These are phyloP conservation scores for Chrysochromulina parva DNA, from an alignment of 78 protist species.

Conservation along the genomic window DNA sequence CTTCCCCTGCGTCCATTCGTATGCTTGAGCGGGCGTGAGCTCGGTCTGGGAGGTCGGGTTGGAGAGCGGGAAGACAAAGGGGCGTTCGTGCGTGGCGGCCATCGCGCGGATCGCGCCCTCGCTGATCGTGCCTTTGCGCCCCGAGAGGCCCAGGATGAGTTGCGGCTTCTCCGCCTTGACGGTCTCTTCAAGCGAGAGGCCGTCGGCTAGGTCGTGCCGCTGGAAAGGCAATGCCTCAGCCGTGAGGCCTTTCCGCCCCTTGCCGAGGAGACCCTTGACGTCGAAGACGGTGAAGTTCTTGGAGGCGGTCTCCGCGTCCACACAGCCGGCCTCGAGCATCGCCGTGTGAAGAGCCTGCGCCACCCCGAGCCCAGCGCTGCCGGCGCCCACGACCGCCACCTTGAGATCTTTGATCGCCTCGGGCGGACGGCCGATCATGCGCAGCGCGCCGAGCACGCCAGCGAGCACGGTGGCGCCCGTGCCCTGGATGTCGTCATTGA, in stretches of 20 bases:
- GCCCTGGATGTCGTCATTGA: constrained; percentile 98
- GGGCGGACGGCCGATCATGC: constrained; percentile 19
- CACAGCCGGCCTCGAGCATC: background rate
- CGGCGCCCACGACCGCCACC: constrained; percentile 88
- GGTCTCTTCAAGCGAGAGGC: background rate
- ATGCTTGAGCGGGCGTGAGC: constrained; percentile 56
- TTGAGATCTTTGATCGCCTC: constrained; percentile 67
- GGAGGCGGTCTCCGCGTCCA: background rate
- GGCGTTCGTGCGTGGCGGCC: constrained; percentile 63
- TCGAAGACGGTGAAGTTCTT: background rate
- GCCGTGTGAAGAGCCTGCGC: background rate
- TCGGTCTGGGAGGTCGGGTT: constrained; percentile 70
- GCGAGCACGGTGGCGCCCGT: constrained; percentile 58
- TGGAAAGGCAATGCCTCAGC: too few species aligned
- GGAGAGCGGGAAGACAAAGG: constrained; percentile 88
- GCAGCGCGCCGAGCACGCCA: constrained; percentile 76
- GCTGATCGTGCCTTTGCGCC: constrained; percentile 76
- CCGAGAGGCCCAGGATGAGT: constrained; percentile 85
- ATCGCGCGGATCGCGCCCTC: constrained; percentile 66
- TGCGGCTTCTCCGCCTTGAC: constrained; percentile 75
- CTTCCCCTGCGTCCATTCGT: constrained; percentile 54
- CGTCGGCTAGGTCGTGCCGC: background rate
- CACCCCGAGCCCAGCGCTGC: constrained; percentile 81
- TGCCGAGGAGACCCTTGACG: background rate
- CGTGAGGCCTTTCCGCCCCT: background rate